Conservation (phyloP, 495 filamentous ascomycete species). For the Xylaria scruposa region DNA sequence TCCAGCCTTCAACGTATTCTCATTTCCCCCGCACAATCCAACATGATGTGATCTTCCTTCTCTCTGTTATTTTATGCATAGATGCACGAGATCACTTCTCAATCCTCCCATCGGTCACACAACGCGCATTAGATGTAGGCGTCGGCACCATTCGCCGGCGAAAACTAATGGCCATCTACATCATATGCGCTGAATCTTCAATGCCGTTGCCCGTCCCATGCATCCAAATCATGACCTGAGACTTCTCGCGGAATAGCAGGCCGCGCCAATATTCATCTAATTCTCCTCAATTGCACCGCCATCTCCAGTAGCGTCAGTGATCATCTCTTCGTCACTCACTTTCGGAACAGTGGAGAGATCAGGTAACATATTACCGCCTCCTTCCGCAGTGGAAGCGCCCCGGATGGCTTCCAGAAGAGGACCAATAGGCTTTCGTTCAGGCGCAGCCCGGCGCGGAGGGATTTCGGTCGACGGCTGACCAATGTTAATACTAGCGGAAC, state of each 20-base stretch:
- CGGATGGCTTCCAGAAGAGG: conserved; percentile 10
- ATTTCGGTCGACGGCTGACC: not conserved
- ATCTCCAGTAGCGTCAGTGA: too few species aligned
- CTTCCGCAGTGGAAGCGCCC: not conserved
- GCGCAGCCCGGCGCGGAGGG: not conserved
- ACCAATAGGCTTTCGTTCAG: not conserved
- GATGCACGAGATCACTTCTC: not conserved
- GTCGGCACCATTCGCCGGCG: not conserved
- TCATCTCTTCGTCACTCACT: not conserved
- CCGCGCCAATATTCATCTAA: not conserved
- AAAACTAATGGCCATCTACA: too few species aligned
- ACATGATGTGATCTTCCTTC: not conserved
- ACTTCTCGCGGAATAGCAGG: not conserved
- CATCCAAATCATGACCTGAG: not conserved
- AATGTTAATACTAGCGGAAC: not conserved
- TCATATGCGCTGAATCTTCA: not conserved
- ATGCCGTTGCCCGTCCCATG: not conserved
- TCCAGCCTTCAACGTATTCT: not conserved
- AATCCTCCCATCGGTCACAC: not conserved
- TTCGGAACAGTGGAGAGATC: not conserved
- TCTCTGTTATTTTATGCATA: not conserved
- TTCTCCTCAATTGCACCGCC: not conserved
- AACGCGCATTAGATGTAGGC: not conserved
- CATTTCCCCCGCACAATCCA: not conserved
- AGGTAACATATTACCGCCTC: not conserved